Percentiles rank a stretch among this genome's conserved stretches.
Evolutionary conservation across 2,329 filamentous ascomycete genomes (phyloP).

Genomic region (Chrysoporthe cubensis): DNA sequence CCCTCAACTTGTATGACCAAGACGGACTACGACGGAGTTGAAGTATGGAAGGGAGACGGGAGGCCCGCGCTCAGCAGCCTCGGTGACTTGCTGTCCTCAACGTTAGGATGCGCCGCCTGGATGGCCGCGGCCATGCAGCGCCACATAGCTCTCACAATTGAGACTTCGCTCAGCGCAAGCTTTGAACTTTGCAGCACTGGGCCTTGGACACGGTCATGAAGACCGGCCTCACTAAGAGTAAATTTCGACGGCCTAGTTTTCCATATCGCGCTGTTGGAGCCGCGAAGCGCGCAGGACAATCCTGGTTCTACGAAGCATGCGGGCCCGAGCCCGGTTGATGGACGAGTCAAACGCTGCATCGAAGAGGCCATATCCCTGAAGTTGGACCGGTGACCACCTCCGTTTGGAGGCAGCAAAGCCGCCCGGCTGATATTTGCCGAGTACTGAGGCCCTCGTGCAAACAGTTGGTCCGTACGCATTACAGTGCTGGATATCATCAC

Average conservation of each 20-base stretch:
- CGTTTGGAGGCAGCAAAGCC: background rate
- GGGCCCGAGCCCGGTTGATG: background rate
- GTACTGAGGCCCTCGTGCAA: background rate
- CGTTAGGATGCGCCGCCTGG: background rate
- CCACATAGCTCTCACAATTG: conserved; percentile 2
- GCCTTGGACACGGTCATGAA: background rate
- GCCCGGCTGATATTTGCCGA: background rate
- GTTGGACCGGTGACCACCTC: background rate
- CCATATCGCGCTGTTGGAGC: background rate
- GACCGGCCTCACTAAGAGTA: background rate
- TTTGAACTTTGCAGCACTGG: background rate
- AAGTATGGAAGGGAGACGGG: background rate
- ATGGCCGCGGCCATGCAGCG: background rate
- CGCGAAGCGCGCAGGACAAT: conserved; percentile 3
- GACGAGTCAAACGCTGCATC: conserved; percentile 1
- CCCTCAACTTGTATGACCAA: background rate
- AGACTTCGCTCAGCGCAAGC: background rate
- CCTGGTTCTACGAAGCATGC: background rate
- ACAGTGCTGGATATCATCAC: background rate
- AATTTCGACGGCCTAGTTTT: background rate
- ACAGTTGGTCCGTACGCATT: background rate
- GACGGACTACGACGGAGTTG: background rate
- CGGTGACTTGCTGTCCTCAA: background rate
- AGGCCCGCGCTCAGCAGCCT: conserved; percentile 6
- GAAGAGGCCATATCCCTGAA: background rate